phyloP scores from a whole-genome alignment of 129 eudicot genomes.

The Escallonia rubra region DNA sequence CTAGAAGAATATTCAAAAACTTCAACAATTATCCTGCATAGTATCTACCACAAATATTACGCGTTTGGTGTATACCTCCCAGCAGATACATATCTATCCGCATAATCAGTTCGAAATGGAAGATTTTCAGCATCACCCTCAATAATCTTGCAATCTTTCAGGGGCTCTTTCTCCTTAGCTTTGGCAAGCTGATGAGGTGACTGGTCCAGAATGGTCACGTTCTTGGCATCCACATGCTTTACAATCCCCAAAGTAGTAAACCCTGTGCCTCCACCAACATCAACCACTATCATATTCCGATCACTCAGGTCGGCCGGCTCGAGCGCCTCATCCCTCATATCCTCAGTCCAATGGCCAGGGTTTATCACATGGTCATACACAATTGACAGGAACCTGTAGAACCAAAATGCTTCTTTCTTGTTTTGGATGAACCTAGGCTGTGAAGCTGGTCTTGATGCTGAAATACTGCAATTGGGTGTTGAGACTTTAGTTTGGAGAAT shows the following conservation, averaged over 20 bases:
- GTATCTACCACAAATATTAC: too few species aligned
- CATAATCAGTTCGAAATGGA: constrained; percentile 66
- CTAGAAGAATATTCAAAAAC: too few species aligned
- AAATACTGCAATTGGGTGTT: constrained; percentile 49
- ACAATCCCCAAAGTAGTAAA: constrained; percentile 83
- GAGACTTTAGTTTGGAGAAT: constrained; percentile 20
- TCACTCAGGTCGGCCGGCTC: constrained; percentile 64
- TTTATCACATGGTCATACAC: constrained; percentile 82
- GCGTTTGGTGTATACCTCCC: constrained; percentile 61
- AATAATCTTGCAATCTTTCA: constrained; percentile 75
- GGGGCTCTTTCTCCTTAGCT: constrained; percentile 54
- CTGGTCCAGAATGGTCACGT: constrained; percentile 84
- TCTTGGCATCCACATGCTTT: constrained; percentile 70
- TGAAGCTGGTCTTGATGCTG: constrained; percentile 67
- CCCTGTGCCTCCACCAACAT: constrained; percentile 90
- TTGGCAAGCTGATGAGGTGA: constrained; percentile 93
- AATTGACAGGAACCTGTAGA: constrained; percentile 71
- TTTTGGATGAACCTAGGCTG: constrained; percentile 85
- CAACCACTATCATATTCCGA: constrained; percentile 56
- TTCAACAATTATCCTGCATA: too few species aligned
- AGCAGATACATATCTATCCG: constrained; percentile 89
- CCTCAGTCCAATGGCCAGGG: constrained; percentile 93
- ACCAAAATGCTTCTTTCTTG: constrained; percentile 87
- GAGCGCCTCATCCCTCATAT: constrained; percentile 76
- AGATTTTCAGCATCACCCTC: constrained; percentile 92